Percentiles rank a stretch among this genome's conserved stretches.
phyloP scores from a whole-genome alignment of 2,329 filamentous ascomycete genomes.

The Chaetothyriales sp. region DNA sequence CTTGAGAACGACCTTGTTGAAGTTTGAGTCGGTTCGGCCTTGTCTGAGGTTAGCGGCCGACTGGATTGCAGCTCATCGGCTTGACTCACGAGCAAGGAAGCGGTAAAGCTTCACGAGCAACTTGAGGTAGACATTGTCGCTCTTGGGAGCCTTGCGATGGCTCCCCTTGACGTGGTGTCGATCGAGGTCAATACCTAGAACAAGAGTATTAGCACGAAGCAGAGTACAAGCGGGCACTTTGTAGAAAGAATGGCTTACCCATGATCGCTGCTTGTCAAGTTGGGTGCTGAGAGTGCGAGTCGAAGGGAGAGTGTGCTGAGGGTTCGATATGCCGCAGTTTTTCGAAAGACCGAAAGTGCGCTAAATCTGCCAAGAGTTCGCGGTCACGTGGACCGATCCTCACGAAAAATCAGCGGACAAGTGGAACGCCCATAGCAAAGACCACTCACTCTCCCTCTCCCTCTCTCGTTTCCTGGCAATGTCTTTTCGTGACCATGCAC shows the following conservation, averaged over 20 bases:
- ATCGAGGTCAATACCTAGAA: constrained; percentile 41
- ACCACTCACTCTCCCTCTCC: too few relatives aligned
- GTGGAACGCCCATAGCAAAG: too few relatives aligned
- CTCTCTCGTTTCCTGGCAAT: too few relatives aligned
- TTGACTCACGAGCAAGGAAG: constrained; percentile 77
- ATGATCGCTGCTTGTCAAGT: neutral
- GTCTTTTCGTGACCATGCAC: too few relatives aligned
- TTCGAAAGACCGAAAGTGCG: neutral
- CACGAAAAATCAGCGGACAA: neutral
- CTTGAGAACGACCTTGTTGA: constrained; percentile 98
- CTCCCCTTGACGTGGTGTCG: constrained; percentile 47
- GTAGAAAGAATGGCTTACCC: neutral
- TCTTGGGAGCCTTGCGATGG: constrained; percentile 93
- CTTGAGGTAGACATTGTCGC: constrained; percentile 94
- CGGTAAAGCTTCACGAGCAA: constrained; percentile 96
- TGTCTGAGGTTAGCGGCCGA: constrained; percentile 10
- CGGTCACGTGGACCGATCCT: neutral
- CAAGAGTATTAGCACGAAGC: neutral
- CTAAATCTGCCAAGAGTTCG: neutral
- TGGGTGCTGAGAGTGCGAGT: neutral
- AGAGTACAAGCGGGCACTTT: neutral
- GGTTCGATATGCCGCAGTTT: neutral
- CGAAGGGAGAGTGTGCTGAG: neutral
- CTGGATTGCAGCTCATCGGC: constrained; percentile 5
- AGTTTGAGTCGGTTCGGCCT: constrained; percentile 91